Evolutionary conservation across 192 early-diverging fungal species (phyloP).

Genomic region (Backusella tuberculispora): DNA sequence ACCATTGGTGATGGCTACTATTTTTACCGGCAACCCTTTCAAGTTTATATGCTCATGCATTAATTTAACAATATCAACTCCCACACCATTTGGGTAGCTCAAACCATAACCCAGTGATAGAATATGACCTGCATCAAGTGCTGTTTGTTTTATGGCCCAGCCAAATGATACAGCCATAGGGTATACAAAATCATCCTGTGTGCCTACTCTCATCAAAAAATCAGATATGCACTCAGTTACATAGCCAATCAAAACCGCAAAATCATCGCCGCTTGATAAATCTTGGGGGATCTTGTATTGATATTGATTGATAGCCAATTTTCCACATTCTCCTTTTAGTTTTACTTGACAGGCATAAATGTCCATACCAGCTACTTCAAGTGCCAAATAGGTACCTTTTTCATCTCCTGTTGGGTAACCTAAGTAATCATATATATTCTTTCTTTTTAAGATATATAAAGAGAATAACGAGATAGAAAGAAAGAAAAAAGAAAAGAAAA

Average conservation of each 20-base stretch:
- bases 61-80: conserved; percentile 79
- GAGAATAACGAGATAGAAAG: background rate
- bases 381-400: conserved; percentile 81
- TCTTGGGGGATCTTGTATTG: conserved; percentile 72
- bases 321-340: conserved; percentile 72
- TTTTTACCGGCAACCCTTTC: conserved; percentile 71
- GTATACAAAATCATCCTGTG: conserved; percentile 42
- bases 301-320: conserved; percentile 75
- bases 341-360: conserved; percentile 83
- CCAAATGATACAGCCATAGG: conserved; percentile 86
- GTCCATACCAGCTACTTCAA: conserved; percentile 94
- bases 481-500: background rate
- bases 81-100: conserved; percentile 71
- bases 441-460: background rate
- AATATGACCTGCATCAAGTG: conserved; percentile 58
- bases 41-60: conserved; percentile 72
- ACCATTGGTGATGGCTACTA: conserved; percentile 46
- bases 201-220: conserved; percentile 50
- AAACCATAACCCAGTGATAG: conserved; percentile 83
- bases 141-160: conserved; percentile 83
- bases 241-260: conserved; percentile 73
- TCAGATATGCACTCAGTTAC: conserved; percentile 62
- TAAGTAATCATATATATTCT: conserved; percentile 4
- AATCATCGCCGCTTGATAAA: conserved; percentile 55
- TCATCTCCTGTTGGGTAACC: conserved; percentile 82